Base-by-base conservation (phyloP, 1,284 basidiomycete species). In the Pseudozyma pruni region DNA sequence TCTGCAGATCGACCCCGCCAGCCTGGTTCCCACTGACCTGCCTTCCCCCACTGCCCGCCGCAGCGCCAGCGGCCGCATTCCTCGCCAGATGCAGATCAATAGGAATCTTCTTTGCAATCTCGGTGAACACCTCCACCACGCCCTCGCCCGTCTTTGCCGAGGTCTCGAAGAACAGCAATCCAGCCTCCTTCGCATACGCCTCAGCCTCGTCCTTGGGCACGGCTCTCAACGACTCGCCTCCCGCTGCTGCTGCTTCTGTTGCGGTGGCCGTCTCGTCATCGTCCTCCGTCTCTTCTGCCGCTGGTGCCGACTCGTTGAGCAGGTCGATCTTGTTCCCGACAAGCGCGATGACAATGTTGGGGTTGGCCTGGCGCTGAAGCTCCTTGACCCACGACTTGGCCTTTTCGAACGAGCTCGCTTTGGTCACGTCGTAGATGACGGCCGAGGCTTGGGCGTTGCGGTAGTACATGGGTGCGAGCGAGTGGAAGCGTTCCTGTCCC, bases 311-410 rank as follows among this genome's bases (percentile, higher is more conserved):
- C 10, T 89, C 84, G 76, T 90, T 89, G 32, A 96, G 93, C 63
- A 98, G 88, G 85, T 98, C 94, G 75, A 96, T 80, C 84, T 86
- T 80, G 78, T 83, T 82, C 17, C 81, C 83, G 11, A 82, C 79
- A 14, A 82, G 68, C 7, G 83, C 82, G 79, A 98, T 98, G 80
- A 98, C 94, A 82, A 98, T 98, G 84, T 97, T 98, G 33, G 95
- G 94, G 84, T 96, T 98, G 34, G 96, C 95, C 83, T 99, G 95
- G 69, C 96, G 89, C 84, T 99, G 96, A 23, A 99, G 87, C 85
- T 99, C 95, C 86, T 98, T 98, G 70, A 99, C 94, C 95, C 95
- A 99, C 32, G 93, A 94, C 86, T 99, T 98, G 61, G 95, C 95
- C 84, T 98, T 98, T 84, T 99, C 96, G 67, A 98, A 88, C 76